Evolutionary conservation across 495 filamentous ascomycete species (phyloP), one percentile per base, ranked within the genome.

Genomic region (Pyrenula aspistea): DNA sequence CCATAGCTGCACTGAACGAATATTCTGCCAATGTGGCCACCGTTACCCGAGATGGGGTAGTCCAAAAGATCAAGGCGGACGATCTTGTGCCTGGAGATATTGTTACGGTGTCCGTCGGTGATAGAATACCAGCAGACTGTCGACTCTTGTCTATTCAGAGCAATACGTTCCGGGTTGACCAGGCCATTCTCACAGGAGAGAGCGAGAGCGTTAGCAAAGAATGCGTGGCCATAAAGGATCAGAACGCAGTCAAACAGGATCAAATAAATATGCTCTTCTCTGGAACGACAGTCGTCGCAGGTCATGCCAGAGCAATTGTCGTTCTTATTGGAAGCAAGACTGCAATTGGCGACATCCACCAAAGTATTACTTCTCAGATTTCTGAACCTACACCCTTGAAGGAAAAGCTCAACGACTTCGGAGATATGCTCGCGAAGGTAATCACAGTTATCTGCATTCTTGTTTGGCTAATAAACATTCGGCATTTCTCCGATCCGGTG

Each of bases 21-120:
- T 99, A 99, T 72, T 96, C 92, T 48, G 94, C 94, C 57, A 97
- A 96, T 65, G 88, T 96, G 74, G 93, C 94, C 59, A 99, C 91
- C 68, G 91, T 94, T 54, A 65, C 96, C 53, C 86, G 94, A 58
- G 71, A 83, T 73, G 90, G 92, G 15, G 79, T 83, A 58, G 66
- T 90, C 56, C 80, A 82, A 60, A 78, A 84, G 48, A 76, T 97
- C 70, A 91, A 89, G 70, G 94, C 94, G 8, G 94, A 99, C 65
- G 89, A 96, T 54, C 76, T 99, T 61, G 94, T 99, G 31, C 94
- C 94, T 15, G 94, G 94, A 57, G 94, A 99, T 66, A 83, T 99
- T 52, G 79, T 99, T 22, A 82, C 88, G 23, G 81, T 97, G 49
- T 77, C 91, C 4, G 88, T 99, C 55, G 94, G 94, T 55, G 92